These are phyloP conservation scores for Bipolaris cookei DNA, from an alignment of 2,329 filamentous ascomycete species.

Conservation along the genomic window DNA sequence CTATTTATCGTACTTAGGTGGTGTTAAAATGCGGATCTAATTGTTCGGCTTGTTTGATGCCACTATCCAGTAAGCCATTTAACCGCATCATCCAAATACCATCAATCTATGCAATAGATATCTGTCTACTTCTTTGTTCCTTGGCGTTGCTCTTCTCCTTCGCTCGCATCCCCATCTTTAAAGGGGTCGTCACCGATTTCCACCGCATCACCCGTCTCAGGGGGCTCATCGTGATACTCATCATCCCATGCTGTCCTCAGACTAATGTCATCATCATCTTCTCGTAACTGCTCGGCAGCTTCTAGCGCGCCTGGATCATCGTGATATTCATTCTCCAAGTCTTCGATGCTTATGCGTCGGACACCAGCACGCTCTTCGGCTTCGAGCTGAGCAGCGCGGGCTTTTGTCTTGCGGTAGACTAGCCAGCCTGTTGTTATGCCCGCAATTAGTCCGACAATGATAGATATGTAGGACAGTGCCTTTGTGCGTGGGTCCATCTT, in stretches of 20 bases:
- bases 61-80: neutral
- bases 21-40: neutral
- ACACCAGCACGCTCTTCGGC: constrained; percentile 53
- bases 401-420: constrained; percentile 73
- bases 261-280: constrained; percentile 60
- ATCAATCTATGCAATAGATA: neutral
- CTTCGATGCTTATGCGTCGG: constrained; percentile 41
- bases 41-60: neutral
- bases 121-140: constrained; percentile 10
- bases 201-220: constrained; percentile 50
- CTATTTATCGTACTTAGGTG: too few relatives aligned
- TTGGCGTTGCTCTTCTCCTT: constrained; percentile 27
- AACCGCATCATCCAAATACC: neutral
- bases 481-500: constrained; percentile 82
- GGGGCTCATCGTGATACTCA: constrained; percentile 53
- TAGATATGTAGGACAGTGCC: constrained; percentile 81
- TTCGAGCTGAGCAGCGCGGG: constrained; percentile 58
- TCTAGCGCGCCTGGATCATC: constrained; percentile 55
- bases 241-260: constrained; percentile 57
- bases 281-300: constrained; percentile 49
- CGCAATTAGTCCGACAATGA: constrained; percentile 71
- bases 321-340: constrained; percentile 50
- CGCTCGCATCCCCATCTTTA: constrained; percentile 49
- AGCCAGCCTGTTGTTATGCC: constrained; percentile 80
- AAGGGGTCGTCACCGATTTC: constrained; percentile 54